Base-by-base conservation (phyloP, 2,329 filamentous ascomycete species). In the Mollisiaceae sp. region DNA sequence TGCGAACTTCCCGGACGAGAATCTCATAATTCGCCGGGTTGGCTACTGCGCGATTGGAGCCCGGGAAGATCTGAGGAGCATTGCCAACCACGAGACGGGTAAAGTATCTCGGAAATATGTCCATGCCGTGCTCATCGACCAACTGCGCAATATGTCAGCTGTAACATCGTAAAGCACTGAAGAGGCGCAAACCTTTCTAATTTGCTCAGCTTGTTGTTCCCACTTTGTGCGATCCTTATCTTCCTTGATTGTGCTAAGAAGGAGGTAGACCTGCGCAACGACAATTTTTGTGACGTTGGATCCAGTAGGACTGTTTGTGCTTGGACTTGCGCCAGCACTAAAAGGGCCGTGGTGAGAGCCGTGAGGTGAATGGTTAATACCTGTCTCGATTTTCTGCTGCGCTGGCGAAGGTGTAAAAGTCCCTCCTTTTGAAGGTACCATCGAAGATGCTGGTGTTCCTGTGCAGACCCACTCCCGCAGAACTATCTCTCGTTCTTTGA, bases 121-220 rank as follows among this genome's bases (percentile, higher is more conserved):
- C 96, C 94, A 99, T 99, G 77, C 94, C 94, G 93, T 97, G 90
- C 75, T 94, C 94, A 87, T 97, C 90, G 82, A 98, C 91, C 78
- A 98, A 89, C 92, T 97, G 63, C 32, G 56, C 24, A 58, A 36
- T 24, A 60, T 36, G 60, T 72, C 59, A 69, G 69, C 52, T 24
- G 20, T 18, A 15, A 22, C 22, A 47, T 20, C 39, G 60, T 20
- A 45, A 20, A 11, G 60, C 86, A 22, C 32, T 38, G 8, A 3
- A 20, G 35, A 38, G 12, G 27, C 27, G 18, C 32, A 12, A 83
- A 96, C 93, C 87, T 96, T 97, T 79, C 89, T 89, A 75, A 99
- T 90, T 82, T 97, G 94, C 75, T 96, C 92, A 76, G 89, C 90
- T 81, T 97, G 94, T 71, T 89, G 85, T 79, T 97, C 93, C 91